phyloP scores from a whole-genome alignment of 1,139 yeast species.

The Kodamaea arcana region DNA sequence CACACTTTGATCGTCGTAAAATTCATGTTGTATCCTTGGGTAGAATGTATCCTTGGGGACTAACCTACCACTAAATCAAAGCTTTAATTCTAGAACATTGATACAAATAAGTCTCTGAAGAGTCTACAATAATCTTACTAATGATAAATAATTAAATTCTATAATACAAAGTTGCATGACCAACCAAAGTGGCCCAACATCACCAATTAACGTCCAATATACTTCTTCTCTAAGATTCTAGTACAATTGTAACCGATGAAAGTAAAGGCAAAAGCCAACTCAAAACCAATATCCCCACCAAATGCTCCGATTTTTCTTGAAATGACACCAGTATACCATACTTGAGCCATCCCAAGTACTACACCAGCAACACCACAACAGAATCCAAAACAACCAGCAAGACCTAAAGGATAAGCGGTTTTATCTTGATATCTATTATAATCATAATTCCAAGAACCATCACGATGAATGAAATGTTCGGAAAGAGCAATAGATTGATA shows the following conservation, averaged over 20 bases:
- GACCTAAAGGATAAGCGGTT: constrained; percentile 62
- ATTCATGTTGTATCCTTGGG: too few relatives aligned
- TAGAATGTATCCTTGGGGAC: too few relatives aligned
- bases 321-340: constrained; percentile 74
- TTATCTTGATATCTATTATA: constrained; percentile 57
- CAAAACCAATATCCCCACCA: constrained; percentile 90
- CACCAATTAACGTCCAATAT: constrained; percentile 44
- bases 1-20: too few relatives aligned
- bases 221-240: constrained; percentile 70
- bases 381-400: constrained; percentile 74
- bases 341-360: constrained; percentile 80
- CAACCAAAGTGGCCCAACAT: too few relatives aligned
- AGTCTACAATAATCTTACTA: too few relatives aligned
- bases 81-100: too few relatives aligned
- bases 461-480: constrained; percentile 77
- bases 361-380: constrained; percentile 84
- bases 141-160: neutral
- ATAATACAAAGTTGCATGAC: neutral
- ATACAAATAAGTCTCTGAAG: too few relatives aligned
- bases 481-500: constrained; percentile 68
- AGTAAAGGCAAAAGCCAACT: constrained; percentile 67
- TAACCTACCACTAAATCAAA: too few relatives aligned
- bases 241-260: constrained; percentile 57
- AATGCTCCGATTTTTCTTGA: constrained; percentile 56
- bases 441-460: constrained; percentile 59